Base-by-base conservation (phyloP, 805 yeast species). In the Wickerhamomyces strasburgensis region DNA sequence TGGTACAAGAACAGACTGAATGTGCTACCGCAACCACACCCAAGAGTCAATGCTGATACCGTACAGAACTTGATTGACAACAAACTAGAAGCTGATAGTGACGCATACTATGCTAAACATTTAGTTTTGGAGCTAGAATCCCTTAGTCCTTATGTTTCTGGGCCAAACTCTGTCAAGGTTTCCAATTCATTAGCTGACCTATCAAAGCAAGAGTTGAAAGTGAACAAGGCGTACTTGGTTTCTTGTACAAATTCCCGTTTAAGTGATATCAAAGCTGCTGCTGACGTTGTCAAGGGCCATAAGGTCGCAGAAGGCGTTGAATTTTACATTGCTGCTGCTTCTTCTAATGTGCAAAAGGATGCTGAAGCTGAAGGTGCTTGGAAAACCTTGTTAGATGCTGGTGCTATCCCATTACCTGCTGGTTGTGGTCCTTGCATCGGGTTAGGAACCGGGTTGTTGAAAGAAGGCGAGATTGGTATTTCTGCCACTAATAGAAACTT, bases 341-440 rank as follows among this genome's bases (percentile, higher is more conserved):
- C 97, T 2, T 80, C 94, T 3, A 79, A 80, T 52, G 97, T 93
- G 27, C 96, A 90, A 67, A 73, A 74, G 50, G 96, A 89, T 50
- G 98, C 98, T 31, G 95, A 84, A 65, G 74, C 77, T 25, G 67
- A 64, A 30, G 98, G 99, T 38, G 94, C 95, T 13, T 94, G 99
- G 98, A 73, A 88, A 52, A 78, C 77, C 15, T 71, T 93, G 40
- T 54, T 93, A 33, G 90, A 81, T 38, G 96, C 98, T 8, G 99
- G 99, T 36, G 95, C 96, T 42, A 84, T 68, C 51, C 86, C 96
- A 25, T 75, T 93, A 51, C 98, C 98, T 15, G 95, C 98, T 13
- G 99, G 99, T 16, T 93, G 99, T 68, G 99, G 99, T 31, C 99
- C 99, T 17, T 93, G 99, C 69, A 93, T 93, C 57, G 99, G 99